phyloP scores from a whole-genome alignment of 1,139 yeast species.

The Suhomyces terraborum region DNA sequence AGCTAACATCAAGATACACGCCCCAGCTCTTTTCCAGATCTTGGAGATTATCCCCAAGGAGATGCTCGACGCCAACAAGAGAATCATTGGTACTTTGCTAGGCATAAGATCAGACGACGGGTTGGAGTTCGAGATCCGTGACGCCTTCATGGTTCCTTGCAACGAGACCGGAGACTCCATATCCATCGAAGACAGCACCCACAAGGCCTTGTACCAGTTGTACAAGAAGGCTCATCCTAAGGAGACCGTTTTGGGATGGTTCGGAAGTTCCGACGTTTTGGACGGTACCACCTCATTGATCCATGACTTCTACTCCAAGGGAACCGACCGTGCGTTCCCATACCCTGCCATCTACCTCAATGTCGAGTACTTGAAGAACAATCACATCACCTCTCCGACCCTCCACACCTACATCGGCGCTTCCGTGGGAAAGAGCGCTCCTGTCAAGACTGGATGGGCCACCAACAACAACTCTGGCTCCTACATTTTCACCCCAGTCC shows the following conservation, averaged over 20 bases:
- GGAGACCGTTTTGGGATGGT: constrained; percentile 86
- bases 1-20: constrained; percentile 57
- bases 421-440: constrained; percentile 59
- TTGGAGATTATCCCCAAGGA: constrained; percentile 51
- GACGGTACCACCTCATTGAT: constrained; percentile 80
- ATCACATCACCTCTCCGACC: constrained; percentile 41
- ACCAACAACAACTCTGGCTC: constrained; percentile 40
- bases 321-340: constrained; percentile 69
- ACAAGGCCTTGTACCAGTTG: constrained; percentile 69
- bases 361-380: constrained; percentile 42
- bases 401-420: constrained; percentile 76
- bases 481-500: constrained; percentile 78
- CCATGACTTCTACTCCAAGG: constrained; percentile 79
- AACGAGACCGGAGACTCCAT: constrained; percentile 74
- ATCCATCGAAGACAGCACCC: constrained; percentile 73
- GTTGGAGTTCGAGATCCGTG: constrained; percentile 70
- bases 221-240: constrained; percentile 81
- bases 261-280: constrained; percentile 64
- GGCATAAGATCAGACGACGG: constrained; percentile 89
- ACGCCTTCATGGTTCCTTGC: constrained; percentile 83
- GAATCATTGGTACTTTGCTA: constrained; percentile 80
- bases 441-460: constrained; percentile 52
- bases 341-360: constrained; percentile 81
- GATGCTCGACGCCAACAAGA: constrained; percentile 45
- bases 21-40: constrained; percentile 75